A percentile compares a stretch with the other conserved stretches of the same genome.
These are phyloP conservation scores for Teratosphaeria destructans DNA, from an alignment of 2,329 filamentous ascomycete species.

Conservation along the genomic window DNA sequence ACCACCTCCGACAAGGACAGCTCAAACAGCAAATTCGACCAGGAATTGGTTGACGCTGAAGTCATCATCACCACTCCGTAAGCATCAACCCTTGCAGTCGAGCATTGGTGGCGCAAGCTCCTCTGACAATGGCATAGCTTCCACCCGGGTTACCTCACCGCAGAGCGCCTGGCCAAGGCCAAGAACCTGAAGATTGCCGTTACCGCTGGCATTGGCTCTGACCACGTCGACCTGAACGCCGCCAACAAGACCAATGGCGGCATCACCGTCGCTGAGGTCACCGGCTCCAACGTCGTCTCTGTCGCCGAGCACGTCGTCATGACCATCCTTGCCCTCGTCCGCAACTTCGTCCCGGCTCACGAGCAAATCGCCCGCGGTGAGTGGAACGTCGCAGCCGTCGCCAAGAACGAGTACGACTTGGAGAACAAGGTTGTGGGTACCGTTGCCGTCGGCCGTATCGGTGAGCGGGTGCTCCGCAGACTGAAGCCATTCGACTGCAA, in stretches of 20 bases:
- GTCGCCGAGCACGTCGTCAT: conserved; percentile 98
- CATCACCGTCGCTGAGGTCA: conserved; percentile 94
- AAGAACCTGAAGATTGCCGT: conserved; percentile 98
- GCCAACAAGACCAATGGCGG: conserved; percentile 98
- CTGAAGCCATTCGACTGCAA: conserved; percentile 99
- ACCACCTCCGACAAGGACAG: conserved; percentile 98
- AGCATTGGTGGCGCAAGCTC: not conserved
- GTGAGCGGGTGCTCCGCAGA: conserved; percentile 90
- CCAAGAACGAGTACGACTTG: conserved; percentile 97
- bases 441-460: conserved; percentile 93
- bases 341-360: conserved; percentile 97
- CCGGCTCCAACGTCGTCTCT: conserved; percentile 95
- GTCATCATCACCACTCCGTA: conserved; percentile 98
- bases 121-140: conserved; percentile 49
- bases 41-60: conserved; percentile 92
- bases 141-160: conserved; percentile 95
- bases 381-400: conserved; percentile 90
- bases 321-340: conserved; percentile 91
- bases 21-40: conserved; percentile 83
- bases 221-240: conserved; percentile 93
- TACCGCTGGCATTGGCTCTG: conserved; percentile 94
- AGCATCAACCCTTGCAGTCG: conserved; percentile 14
- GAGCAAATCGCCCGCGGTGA: conserved; percentile 82
- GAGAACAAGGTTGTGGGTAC: conserved; percentile 97
- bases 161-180: conserved; percentile 89